phyloP scores from a whole-genome alignment of 768 basidiomycete species.

The Suillus americanus region DNA sequence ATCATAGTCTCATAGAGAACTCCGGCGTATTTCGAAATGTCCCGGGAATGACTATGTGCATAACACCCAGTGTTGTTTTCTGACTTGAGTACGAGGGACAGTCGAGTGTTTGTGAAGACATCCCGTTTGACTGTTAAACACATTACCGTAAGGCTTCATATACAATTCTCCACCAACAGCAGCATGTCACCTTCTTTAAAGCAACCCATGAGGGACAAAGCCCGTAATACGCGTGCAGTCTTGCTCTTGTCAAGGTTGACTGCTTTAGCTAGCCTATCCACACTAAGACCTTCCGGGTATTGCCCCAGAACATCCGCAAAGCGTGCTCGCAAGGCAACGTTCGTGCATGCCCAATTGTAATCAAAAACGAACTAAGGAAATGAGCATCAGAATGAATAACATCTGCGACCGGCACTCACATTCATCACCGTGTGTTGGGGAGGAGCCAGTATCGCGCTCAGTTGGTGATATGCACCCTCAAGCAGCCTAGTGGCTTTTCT shows the following conservation, averaged over 20 bases:
- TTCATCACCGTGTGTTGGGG: slow-evolving; percentile 29
- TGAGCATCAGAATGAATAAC: background rate
- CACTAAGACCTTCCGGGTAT: slow-evolving; percentile 28
- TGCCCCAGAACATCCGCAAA: slow-evolving; percentile 26
- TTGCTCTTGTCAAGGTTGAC: slow-evolving; percentile 27
- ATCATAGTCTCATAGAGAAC: slow-evolving; percentile 25
- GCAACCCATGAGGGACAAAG: slow-evolving; percentile 29
- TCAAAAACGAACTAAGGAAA: slow-evolving; percentile 13
- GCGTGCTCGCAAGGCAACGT: slow-evolving; percentile 21
- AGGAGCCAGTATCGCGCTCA: slow-evolving; percentile 26
- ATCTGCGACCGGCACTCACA: slow-evolving; percentile 11
- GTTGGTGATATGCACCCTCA: slow-evolving; percentile 28
- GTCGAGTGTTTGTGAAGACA: slow-evolving; percentile 34
- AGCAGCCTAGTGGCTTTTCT: slow-evolving; percentile 15
- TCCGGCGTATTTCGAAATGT: slow-evolving; percentile 14
- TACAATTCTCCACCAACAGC: background rate
- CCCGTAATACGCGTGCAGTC: slow-evolving; percentile 29
- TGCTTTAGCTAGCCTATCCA: slow-evolving; percentile 22
- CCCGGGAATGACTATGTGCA: slow-evolving; percentile 4
- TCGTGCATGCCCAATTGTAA: slow-evolving; percentile 28
- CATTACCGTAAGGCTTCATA: background rate
- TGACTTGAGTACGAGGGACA: slow-evolving; percentile 28
- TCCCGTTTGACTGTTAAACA: slow-evolving; percentile 22
- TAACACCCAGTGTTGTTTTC: slow-evolving; percentile 12
- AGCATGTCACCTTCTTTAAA: slow-evolving; percentile 28